phyloP scores from a whole-genome alignment of 805 yeast species.

The Sugiyamaella smithiae region DNA sequence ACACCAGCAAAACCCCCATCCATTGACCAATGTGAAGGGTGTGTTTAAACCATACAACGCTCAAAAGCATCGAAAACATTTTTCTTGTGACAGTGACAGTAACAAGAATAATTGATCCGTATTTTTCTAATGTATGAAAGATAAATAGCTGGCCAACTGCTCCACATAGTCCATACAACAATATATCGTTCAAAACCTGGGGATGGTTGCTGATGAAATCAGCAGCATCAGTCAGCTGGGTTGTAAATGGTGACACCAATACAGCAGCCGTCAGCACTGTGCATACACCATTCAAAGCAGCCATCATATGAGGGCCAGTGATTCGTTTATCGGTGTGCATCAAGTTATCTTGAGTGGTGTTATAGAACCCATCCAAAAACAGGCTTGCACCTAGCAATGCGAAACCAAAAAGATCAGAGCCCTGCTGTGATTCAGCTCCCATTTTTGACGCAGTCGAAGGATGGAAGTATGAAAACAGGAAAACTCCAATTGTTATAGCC shows the following conservation, averaged over 20 bases:
- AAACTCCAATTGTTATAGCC: conserved; percentile 80
- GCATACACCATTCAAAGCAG: conserved; percentile 55
- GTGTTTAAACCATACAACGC: conserved; percentile 88
- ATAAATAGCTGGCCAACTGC: conserved; percentile 94
- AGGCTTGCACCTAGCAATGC: conserved; percentile 57
- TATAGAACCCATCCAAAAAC: conserved; percentile 86
- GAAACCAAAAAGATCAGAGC: conserved; percentile 53
- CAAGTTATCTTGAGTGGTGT: conserved; percentile 87
- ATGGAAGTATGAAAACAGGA: conserved; percentile 64
- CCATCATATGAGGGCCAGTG: conserved; percentile 88
- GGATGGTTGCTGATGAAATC: conserved; percentile 53
- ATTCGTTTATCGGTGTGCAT: conserved; percentile 51
- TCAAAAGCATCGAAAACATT: conserved; percentile 90
- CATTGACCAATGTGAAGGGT: conserved; percentile 61
- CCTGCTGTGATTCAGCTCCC: conserved; percentile 18
- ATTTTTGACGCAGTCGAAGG: conserved; percentile 26
- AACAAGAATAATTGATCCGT: conserved; percentile 79
- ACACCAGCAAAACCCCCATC: conserved; percentile 75
- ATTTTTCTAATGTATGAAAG: conserved; percentile 75
- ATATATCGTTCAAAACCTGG: conserved; percentile 54
- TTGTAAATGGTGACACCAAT: conserved; percentile 46
- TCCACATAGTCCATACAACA: conserved; percentile 72
- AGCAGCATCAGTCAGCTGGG: conserved; percentile 52
- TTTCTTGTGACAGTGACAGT: conserved; percentile 96
- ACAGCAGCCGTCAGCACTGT: conserved; percentile 41